These are phyloP conservation scores for Chlamydomonas sp. DNA, from an alignment of 139 green algal genomes.

Conservation along the genomic window DNA sequence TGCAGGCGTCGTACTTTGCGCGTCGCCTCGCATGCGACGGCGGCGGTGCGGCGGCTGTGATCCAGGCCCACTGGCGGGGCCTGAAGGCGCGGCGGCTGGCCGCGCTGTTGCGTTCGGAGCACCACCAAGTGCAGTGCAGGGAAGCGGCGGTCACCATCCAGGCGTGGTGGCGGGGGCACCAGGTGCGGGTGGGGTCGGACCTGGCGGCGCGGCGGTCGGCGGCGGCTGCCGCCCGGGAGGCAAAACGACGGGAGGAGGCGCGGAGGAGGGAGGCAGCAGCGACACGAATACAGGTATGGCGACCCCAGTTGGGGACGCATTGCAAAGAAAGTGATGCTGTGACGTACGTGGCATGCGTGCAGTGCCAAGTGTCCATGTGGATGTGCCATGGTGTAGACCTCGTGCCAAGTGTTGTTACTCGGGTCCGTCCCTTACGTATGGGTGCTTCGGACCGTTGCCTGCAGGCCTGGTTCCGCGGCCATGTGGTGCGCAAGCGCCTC, in stretches of 20 bases:
- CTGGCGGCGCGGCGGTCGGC: neutral
- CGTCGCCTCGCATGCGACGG: neutral
- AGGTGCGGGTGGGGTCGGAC: neutral
- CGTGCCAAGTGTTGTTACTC: too few relatives aligned
- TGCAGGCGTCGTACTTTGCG: constrained; percentile 4
- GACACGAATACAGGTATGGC: neutral
- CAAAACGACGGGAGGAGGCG: neutral
- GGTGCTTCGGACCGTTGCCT: neutral
- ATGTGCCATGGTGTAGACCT: too few relatives aligned
- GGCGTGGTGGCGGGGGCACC: constrained; percentile 22
- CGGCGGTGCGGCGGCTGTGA: neutral
- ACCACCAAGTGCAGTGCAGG: neutral
- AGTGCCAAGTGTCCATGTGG: too few relatives aligned
- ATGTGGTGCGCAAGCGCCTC: constrained; percentile 25
- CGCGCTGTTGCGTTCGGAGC: neutral
- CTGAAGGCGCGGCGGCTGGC: neutral
- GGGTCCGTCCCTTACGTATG: too few relatives aligned
- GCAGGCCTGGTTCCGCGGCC: constrained; percentile 27
- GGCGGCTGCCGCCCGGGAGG: neutral
- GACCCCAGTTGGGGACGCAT: neutral
- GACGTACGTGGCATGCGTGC: too few relatives aligned
- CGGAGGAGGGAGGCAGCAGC: neutral
- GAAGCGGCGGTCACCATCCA: neutral
- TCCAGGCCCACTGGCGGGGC: constrained; percentile 7
- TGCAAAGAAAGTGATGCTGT: too few relatives aligned